Evolutionary conservation across 179 eudicot genomes (phyloP).

Genomic region (Corrigiola litoralis): DNA sequence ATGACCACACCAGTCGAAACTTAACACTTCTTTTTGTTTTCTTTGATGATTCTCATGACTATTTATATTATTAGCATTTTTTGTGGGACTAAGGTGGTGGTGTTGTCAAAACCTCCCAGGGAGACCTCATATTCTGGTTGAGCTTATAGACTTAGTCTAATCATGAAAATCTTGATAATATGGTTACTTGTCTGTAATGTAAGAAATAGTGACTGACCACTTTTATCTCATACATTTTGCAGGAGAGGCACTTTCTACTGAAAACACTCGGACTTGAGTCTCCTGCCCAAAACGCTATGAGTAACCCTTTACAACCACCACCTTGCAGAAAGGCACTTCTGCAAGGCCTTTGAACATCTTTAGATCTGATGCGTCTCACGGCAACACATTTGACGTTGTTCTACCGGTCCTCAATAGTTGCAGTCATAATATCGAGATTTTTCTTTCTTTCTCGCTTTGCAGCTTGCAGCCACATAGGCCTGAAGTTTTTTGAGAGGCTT

Average conservation of each 20-base stretch:
- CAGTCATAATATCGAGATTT: constrained; percentile 25
- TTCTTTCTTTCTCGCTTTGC: constrained; percentile 19
- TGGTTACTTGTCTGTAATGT: neutral
- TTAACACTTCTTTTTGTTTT: no score
- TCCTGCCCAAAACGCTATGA: constrained; percentile 38
- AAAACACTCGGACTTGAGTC: constrained; percentile 82
- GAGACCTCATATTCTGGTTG: neutral
- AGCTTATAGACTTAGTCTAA: neutral
- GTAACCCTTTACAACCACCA: constrained; percentile 57
- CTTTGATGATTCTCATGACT: no score
- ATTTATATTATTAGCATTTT: no score
- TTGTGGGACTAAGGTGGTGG: no score
- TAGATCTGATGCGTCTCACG: no score
- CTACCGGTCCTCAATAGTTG: constrained; percentile 16
- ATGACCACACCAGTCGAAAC: no score
- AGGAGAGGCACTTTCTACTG: constrained; percentile 86
- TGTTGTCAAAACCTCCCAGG: no score
- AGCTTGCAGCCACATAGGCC: constrained; percentile 64
- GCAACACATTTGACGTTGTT: no score
- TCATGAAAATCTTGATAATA: neutral
- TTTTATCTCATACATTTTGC: constrained; percentile 20
- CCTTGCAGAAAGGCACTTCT: constrained; percentile 88
- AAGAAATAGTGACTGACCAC: constrained; percentile 4
- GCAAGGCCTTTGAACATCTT: constrained; percentile 56
- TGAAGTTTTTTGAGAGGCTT: constrained; percentile 54